Evolutionary conservation across 2,329 filamentous ascomycete species (phyloP).

Genomic region (Trichoderma harzianum): DNA sequence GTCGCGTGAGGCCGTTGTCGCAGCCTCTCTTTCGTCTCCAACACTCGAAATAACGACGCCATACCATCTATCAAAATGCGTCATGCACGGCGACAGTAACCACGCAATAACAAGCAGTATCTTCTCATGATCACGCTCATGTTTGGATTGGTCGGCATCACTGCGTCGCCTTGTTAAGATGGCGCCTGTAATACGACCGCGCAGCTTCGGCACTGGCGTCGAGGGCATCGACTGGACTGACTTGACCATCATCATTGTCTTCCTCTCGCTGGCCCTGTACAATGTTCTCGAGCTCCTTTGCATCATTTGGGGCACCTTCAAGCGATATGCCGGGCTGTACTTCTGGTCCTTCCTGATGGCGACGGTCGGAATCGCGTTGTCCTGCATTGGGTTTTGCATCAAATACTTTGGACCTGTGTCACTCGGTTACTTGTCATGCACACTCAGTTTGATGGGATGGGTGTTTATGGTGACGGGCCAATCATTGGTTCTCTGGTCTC

Average conservation of each 20-base stretch:
- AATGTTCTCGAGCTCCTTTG: constrained; percentile 25
- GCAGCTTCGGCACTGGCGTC: constrained; percentile 1
- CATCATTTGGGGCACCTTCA: constrained; percentile 47
- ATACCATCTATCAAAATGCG: background rate
- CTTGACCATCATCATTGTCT: constrained; percentile 16
- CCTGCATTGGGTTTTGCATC: constrained; percentile 45
- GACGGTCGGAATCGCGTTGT: constrained; percentile 31
- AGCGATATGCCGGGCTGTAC: constrained; percentile 32
- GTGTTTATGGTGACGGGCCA: constrained; percentile 56
- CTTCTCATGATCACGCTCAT: background rate
- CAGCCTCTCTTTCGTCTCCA: background rate
- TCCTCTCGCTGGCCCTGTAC: constrained; percentile 14
- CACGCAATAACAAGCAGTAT: background rate
- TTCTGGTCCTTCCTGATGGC: constrained; percentile 38
- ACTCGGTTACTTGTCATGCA: constrained; percentile 21
- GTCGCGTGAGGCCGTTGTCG: background rate
- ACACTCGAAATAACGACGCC: background rate
- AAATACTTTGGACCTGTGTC: constrained; percentile 31
- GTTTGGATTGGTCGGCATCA: background rate
- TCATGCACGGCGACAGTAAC: background rate
- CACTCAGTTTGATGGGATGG: constrained; percentile 27
- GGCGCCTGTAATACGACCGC: background rate
- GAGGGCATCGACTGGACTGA: background rate
- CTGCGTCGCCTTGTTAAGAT: background rate
- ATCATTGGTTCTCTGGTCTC: constrained; percentile 58